phyloP scores from a whole-genome alignment of 306 rosid species.

The Ormosia emarginata region DNA sequence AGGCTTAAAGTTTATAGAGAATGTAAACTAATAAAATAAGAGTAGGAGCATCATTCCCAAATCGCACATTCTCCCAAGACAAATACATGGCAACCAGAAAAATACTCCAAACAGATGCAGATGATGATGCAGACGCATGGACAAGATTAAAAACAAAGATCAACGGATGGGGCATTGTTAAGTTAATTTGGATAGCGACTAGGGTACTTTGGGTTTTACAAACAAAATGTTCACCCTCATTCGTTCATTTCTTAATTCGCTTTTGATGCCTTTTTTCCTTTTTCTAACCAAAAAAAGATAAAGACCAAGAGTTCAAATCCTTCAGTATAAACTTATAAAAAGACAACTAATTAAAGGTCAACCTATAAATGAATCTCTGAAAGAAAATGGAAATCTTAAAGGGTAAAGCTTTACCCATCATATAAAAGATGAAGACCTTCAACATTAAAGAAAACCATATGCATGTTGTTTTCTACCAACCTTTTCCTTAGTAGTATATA shows the following conservation, averaged over 20 bases:
- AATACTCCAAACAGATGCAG: not conserved
- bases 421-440: not conserved
- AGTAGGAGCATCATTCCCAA: not conserved
- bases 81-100: not conserved
- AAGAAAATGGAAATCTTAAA: not conserved
- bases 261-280: not conserved
- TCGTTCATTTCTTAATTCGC: slow-evolving; percentile 1
- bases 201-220: not conserved
- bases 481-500: slow-evolving; percentile 90
- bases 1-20: not conserved
- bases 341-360: slow-evolving; percentile 7
- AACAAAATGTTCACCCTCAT: not conserved
- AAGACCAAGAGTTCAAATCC: slow-evolving; percentile 4
- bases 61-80: not conserved
- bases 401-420: not conserved
- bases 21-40: not conserved
- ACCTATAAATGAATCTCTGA: not conserved
- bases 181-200: not conserved
- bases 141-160: not conserved
- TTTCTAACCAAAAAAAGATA: not conserved
- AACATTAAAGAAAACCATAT: slow-evolving; percentile 5
- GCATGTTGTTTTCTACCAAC: slow-evolving; percentile 39
- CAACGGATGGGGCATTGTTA: not conserved
- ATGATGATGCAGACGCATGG: not conserved
- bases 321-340: not conserved